Evolutionary conservation across 257 asterid genomes (phyloP), one percentile per base, ranked within the genome.

Genomic region (Rubia yunnanensis): DNA sequence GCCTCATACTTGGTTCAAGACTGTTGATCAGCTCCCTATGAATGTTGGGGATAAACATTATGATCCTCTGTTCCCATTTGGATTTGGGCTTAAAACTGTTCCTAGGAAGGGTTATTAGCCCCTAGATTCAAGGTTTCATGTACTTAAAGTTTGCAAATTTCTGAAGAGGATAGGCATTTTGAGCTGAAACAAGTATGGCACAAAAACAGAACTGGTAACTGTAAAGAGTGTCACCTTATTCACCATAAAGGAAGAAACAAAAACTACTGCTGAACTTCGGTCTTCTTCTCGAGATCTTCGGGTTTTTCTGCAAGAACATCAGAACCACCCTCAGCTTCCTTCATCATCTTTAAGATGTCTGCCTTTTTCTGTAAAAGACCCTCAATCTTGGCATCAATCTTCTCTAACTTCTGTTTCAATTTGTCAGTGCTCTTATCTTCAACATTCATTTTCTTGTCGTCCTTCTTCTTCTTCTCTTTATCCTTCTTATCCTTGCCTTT

Each of bases 341-440:
- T 81, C 18, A 88, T 80, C 82, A 74, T 67, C 80, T 48, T 84
- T 79, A 80, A 4, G 66, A 88, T 80, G 59, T 77, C 84, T 15
- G 76, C 82, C 62, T 80, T 88, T 65, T 81, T 63, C 79, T 73
- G 79, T 14, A 69, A 55, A 24, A 88, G 88, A 60, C 72, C 10
- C 50, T 78, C 80, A 13, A 86, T 80, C 76, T 83, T 86, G 9
- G 49, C 71, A 36, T 88, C 61, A 54, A 86, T 61, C 64, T 77
- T 84, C 70, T 82, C 92, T 27, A 88, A 67, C 80, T 83, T 83
- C 55, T 41, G 74, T 70, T 83, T 81, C 79, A 88, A 79, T 70
- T 75, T 86, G 60, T 48, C 79, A 4, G 84, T 67, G 70, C 77
- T 80, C 75, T 85, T 85, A 66, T 79, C 84, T 61, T 79, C 81